Conservation (phyloP, 768 basidiomycete genomes). For the Dacryopinax primogenitus region DNA sequence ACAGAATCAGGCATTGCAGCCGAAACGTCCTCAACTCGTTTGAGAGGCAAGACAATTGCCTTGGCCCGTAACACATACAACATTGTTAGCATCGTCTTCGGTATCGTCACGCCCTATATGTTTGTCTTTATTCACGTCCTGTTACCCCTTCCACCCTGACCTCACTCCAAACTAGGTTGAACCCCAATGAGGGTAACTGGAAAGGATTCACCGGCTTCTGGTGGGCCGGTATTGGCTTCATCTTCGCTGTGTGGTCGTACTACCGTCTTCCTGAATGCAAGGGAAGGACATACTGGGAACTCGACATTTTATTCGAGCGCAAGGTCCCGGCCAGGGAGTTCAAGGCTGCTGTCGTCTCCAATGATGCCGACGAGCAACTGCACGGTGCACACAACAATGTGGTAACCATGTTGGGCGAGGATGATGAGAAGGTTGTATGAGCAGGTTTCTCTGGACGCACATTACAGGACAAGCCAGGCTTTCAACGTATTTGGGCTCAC, state of each 20-base stretch:
- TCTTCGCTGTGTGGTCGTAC: constrained; percentile 16
- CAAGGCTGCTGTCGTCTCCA: constrained; percentile 18
- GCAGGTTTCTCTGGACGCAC: too few relatives aligned
- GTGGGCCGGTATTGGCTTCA: constrained; percentile 12
- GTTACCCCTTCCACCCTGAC: constrained; percentile 14
- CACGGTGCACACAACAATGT: neutral
- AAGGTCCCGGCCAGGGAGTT: constrained; percentile 23
- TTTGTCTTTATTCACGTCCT: constrained; percentile 6
- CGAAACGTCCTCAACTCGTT: constrained; percentile 23
- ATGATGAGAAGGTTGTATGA: neutral
- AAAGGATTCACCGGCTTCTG: constrained; percentile 12
- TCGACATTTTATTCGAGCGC: constrained; percentile 27
- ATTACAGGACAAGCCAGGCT: too few relatives aligned
- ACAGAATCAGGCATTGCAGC: constrained; percentile 18
- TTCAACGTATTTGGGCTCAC: too few relatives aligned
- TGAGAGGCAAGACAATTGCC: constrained; percentile 25
- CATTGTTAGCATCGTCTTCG: constrained; percentile 14
- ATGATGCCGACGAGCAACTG: neutral
- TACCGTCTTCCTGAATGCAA: constrained; percentile 26
- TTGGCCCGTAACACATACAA: constrained; percentile 17
- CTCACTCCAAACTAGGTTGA: constrained; percentile 17
- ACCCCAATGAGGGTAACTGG: constrained; percentile 20
- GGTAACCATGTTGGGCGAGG: neutral
- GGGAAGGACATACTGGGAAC: constrained; percentile 25
- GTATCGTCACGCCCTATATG: constrained; percentile 15